phyloP scores from a whole-genome alignment of 2,329 filamentous ascomycete genomes.

The Cercospora sp. region DNA sequence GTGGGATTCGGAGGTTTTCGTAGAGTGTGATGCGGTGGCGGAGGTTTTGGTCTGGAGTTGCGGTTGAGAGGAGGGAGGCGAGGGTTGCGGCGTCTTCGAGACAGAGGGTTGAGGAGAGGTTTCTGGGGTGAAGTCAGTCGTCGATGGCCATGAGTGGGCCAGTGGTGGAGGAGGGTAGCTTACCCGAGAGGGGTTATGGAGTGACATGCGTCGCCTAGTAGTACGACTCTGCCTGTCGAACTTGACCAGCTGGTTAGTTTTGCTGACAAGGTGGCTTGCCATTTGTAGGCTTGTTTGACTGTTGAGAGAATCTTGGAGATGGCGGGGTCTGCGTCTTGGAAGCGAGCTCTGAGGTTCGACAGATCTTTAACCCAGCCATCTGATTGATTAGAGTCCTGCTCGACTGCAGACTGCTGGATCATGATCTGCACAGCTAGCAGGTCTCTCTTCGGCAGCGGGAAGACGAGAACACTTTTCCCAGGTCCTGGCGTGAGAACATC shows the following conservation, averaged over 20 bases:
- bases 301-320: slow-evolving; percentile 6
- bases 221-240: slow-evolving; percentile 4
- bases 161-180: not conserved
- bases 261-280: slow-evolving; percentile 6
- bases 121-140: no score
- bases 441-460: slow-evolving; percentile 8
- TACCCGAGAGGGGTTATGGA: slow-evolving; percentile 8
- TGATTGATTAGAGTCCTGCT: not conserved
- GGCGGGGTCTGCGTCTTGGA: slow-evolving; percentile 6
- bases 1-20: slow-evolving; percentile 15
- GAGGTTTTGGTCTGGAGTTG: not conserved
- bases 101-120: slow-evolving; percentile 10
- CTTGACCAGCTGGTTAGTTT: slow-evolving; percentile 11
- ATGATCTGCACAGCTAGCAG: slow-evolving; percentile 10
- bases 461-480: slow-evolving; percentile 2
- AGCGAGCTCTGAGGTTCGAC: not conserved
- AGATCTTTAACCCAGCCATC: slow-evolving; percentile 2
- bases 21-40: slow-evolving; percentile 1
- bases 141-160: no score
- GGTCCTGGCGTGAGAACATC: slow-evolving; percentile 1
- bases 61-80: slow-evolving; percentile 5
- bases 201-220: slow-evolving; percentile 18
- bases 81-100: slow-evolving; percentile 19
- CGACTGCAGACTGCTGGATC: slow-evolving; percentile 10
- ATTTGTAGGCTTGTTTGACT: slow-evolving; percentile 14